Evolutionary conservation across 1,139 yeast genomes (phyloP).

Genomic region (Debaryomyces subglobosus): DNA sequence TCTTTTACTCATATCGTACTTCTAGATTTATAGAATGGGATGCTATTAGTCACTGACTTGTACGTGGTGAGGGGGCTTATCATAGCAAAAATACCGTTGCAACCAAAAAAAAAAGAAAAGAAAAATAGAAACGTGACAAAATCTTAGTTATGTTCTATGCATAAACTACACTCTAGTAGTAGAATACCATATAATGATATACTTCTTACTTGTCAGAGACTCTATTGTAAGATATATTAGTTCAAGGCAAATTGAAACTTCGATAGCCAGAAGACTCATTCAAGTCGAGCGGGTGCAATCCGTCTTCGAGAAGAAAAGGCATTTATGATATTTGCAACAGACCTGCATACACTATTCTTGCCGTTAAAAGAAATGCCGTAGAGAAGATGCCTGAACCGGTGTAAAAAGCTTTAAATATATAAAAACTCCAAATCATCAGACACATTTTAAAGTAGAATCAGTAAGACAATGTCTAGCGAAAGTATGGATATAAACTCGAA

Average conservation of each 20-base stretch:
- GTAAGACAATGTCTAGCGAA: constrained; percentile 1
- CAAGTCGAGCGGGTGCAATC: not conserved
- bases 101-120: not conserved
- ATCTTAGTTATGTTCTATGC: not conserved
- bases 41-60: no score
- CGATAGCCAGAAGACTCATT: not conserved
- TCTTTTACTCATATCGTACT: no score
- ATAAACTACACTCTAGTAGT: not conserved
- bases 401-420: not conserved
- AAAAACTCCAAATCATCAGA: not conserved
- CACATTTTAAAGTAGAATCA: not conserved
- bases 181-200: not conserved
- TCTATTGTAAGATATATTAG: not conserved
- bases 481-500: constrained; percentile 3
- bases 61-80: not conserved
- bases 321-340: not conserved
- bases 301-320: not conserved
- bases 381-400: constrained; percentile 1
- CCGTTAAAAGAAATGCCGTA: constrained; percentile 2
- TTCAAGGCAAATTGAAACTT: not conserved
- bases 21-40: no score
- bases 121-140: not conserved
- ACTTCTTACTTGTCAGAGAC: no score
- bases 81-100: not conserved
- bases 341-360: not conserved